These are phyloP conservation scores for bread wheat (Triticum aestivum) DNA, from an alignment of 176 grass and related monocot species.

Conservation along the genomic window IWGSC_CS_RefSeq_v2.1 NC_057801.1:723412368-723412867, in stretches of 20 bases:
- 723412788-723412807: slow-evolving; percentile 71
- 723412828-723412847: slow-evolving; percentile 81
- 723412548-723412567: slow-evolving; percentile 26
- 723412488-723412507: not conserved
- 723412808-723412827: slow-evolving; percentile 86
- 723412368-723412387: too few species aligned
- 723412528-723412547: too few species aligned
- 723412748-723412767: slow-evolving; percentile 26
- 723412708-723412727: not conserved
- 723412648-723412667: not conserved
- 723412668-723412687: not conserved
- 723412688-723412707: not conserved
- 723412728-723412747: not conserved
- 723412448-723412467: not conserved
- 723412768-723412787: slow-evolving; percentile 73
- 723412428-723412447: slow-evolving; percentile 22
- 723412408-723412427: not conserved
- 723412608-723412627: not conserved
- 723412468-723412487: slow-evolving; percentile 34
- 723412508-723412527: not conserved
- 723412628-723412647: not conserved
- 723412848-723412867: slow-evolving; percentile 67
- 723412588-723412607: not conserved
- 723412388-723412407: too few species aligned
- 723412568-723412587: not conserved